Conservation (phyloP, 768 basidiomycete species). For the Leccinum pellstonianum region DNA sequence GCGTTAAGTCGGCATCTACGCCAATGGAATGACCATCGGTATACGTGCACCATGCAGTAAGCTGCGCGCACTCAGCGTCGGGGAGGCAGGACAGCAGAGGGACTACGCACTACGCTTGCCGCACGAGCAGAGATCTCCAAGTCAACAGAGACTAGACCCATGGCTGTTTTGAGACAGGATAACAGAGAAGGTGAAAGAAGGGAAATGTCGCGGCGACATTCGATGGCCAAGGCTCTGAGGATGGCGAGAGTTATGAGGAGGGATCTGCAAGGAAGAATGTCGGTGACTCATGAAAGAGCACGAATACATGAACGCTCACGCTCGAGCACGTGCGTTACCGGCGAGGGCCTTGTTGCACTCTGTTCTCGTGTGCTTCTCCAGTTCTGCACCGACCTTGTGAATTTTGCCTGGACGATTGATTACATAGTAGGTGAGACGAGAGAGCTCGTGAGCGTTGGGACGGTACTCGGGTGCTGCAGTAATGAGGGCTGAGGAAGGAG, state of each 20-base stretch:
- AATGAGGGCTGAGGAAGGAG: constrained; percentile 68
- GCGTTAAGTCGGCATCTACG: constrained; percentile 66
- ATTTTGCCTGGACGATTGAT: constrained; percentile 81
- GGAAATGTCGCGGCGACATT: constrained; percentile 82
- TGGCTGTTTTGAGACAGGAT: constrained; percentile 57
- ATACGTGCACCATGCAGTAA: constrained; percentile 90
- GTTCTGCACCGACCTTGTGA: constrained; percentile 68
- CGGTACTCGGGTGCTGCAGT: constrained; percentile 75
- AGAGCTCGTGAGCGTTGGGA: constrained; percentile 83
- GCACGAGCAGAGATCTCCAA: constrained; percentile 75
- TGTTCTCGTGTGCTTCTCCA: constrained; percentile 67
- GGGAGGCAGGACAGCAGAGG: neutral
- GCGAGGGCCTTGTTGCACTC: constrained; percentile 65
- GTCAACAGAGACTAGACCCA: constrained; percentile 57
- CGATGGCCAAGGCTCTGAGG: constrained; percentile 75
- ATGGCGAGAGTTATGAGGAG: constrained; percentile 84
- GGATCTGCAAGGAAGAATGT: constrained; percentile 41
- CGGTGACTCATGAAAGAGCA: neutral
- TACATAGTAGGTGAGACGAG: constrained; percentile 82
- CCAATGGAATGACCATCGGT: constrained; percentile 85
- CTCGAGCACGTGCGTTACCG: constrained; percentile 75
- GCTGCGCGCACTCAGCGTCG: constrained; percentile 42
- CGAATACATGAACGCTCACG: constrained; percentile 50
- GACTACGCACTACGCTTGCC: constrained; percentile 69
- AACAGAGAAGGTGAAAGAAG: constrained; percentile 71